Base-by-base conservation (phyloP, 306 rosid genomes). In the Trifolium dubium region DNA sequence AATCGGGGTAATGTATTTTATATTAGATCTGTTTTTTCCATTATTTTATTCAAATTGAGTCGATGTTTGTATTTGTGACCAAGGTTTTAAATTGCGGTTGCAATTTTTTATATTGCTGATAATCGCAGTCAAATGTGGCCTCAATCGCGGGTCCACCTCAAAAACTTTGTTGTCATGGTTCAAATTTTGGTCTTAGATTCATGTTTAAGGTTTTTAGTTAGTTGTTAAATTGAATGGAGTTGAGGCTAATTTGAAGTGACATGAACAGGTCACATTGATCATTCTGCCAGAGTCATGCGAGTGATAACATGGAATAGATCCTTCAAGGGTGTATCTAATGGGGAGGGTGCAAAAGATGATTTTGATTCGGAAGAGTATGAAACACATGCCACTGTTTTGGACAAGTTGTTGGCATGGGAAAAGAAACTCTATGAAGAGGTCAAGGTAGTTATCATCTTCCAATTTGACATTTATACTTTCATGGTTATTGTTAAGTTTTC, bases 351-450 rank as follows among this genome's bases (percentile, higher is more conserved):
- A n/a, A 89, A 83, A 75, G 96, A 88, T 70, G 91, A 89, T 44
- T 61, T 87, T 68, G 92, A 92, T 80, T 83, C 92, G 0, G 96
- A 88, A 53, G 97, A 92, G 30, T 54, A 81, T 39, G 97, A 92
- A 82, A 89, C 96, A 64, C 97, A 86, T 82, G 97, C 97, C 65
- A 86, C 96, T 74, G 85, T 89, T 79, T 83, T 92, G 90, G 97
- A 92, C 55, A 89, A 92, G 84, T 65, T 92, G 87, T 80, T 92
- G 72, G 97, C 96, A 0, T 92, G 97, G 97, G 97, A 92, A 77
- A 92, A 92, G 89, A 92, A 92, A 82, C 93, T 92, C 30, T 92
- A 89, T 78, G 97, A 92, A 47, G 97, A 92, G 77, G 96, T 92
- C 34, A 92, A 92, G 97, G 97, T 92, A 71, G 23, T 18, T 69